These are phyloP conservation scores for Calonectria honghensis DNA, from an alignment of 2,329 filamentous ascomycete species.

Conservation along the genomic window DNA sequence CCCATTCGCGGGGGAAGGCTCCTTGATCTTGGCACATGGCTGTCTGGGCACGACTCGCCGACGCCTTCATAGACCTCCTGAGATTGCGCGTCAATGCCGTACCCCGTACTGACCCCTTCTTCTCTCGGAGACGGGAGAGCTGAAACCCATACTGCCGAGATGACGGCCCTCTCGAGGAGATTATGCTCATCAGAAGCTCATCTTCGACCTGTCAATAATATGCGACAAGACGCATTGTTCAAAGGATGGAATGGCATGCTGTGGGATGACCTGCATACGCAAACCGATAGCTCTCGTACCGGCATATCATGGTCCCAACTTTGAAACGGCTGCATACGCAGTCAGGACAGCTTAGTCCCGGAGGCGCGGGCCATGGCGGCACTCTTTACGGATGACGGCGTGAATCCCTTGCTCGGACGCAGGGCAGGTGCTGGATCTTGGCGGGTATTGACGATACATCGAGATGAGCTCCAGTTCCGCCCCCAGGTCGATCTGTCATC, in stretches of 20 bases:
- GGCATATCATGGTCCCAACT: slow-evolving; percentile 45
- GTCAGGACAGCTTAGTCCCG: slow-evolving; percentile 45
- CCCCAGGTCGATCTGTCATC: slow-evolving; percentile 10
- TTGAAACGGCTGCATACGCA: slow-evolving; percentile 46
- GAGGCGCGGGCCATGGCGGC: slow-evolving; percentile 40
- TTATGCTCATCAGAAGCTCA: slow-evolving; percentile 47
- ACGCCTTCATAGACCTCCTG: slow-evolving; percentile 47
- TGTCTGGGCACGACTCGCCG: slow-evolving; percentile 44
- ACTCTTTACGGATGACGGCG: slow-evolving; percentile 42
- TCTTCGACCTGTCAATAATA: slow-evolving; percentile 49
- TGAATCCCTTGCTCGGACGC: slow-evolving; percentile 41
- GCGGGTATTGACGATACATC: slow-evolving; percentile 31
- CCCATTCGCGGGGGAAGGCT: slow-evolving; percentile 49
- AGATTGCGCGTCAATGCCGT: slow-evolving; percentile 46
- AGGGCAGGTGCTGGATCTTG: slow-evolving; percentile 35
- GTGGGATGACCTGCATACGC: slow-evolving; percentile 51
- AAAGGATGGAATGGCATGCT: slow-evolving; percentile 36
- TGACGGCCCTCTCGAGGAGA: slow-evolving; percentile 47
- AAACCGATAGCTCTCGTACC: slow-evolving; percentile 43
- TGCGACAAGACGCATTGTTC: slow-evolving; percentile 45
- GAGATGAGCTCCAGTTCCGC: slow-evolving; percentile 31
- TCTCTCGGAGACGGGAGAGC: slow-evolving; percentile 41
- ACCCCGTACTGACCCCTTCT: slow-evolving; percentile 28
- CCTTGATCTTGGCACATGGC: slow-evolving; percentile 45
- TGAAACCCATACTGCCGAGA: slow-evolving; percentile 51